Percentiles rank a stretch among this genome's conserved stretches.
phyloP scores from a whole-genome alignment of 768 basidiomycete genomes.

The Mycena epipterygia region DNA sequence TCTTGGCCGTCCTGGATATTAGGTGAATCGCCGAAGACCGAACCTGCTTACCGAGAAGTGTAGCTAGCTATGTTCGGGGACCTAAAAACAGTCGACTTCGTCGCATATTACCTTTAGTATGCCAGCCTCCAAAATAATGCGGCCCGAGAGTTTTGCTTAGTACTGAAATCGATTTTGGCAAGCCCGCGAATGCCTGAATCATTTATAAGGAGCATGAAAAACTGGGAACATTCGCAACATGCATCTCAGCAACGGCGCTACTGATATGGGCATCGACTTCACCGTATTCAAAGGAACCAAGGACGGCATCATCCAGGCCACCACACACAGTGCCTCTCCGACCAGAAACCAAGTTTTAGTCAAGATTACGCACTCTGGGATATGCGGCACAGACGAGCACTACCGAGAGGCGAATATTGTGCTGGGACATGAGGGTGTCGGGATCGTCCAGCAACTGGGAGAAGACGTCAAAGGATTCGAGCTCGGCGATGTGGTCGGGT shows the following conservation, averaged over 20 bases:
- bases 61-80: no score
- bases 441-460: slow-evolving; percentile 49
- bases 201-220: slow-evolving; percentile 1
- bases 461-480: neutral
- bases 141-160: no score
- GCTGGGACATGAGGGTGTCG: slow-evolving; percentile 57
- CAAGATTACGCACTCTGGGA: slow-evolving; percentile 41
- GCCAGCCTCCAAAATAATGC: no score
- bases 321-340: slow-evolving; percentile 1
- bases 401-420: slow-evolving; percentile 46
- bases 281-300: slow-evolving; percentile 26
- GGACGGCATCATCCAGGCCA: slow-evolving; percentile 19
- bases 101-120: no score
- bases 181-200: no score
- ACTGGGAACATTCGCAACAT: neutral
- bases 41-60: no score
- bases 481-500: slow-evolving; percentile 53
- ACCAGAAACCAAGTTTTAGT: slow-evolving; percentile 27
- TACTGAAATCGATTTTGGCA: no score
- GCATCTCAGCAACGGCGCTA: neutral
- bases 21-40: no score
- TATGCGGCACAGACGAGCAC: slow-evolving; percentile 57
- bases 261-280: slow-evolving; percentile 23
- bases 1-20: no score
- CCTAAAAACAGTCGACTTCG: no score